Conservation (phyloP, 1,284 basidiomycete species). For the Cryptococcus wingfieldii region DNA sequence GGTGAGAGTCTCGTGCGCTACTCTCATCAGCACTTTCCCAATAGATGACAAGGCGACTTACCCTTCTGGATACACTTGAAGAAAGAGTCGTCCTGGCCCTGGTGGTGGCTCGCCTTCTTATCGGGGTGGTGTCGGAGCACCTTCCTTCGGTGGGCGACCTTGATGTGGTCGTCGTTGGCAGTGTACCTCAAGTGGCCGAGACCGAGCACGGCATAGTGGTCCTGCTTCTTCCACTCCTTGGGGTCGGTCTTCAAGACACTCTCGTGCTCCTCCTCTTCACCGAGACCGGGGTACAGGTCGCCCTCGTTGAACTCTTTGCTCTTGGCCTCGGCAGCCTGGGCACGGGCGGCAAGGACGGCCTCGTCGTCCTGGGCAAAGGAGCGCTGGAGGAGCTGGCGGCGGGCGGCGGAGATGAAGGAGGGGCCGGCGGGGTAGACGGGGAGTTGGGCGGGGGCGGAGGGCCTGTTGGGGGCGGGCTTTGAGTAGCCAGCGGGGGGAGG, state of each 20-base stretch:
- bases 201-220: constrained; percentile 94
- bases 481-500: constrained; percentile 43
- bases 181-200: constrained; percentile 84
- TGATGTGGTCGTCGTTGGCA: constrained; percentile 88
- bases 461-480: constrained; percentile 42
- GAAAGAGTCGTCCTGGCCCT: constrained; percentile 79
- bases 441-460: constrained; percentile 47
- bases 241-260: constrained; percentile 76
- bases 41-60: constrained; percentile 17
- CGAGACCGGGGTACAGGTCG: constrained; percentile 81
- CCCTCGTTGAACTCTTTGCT: constrained; percentile 56
- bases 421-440: constrained; percentile 73
- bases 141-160: constrained; percentile 96
- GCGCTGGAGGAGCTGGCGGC: constrained; percentile 66
- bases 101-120: constrained; percentile 74
- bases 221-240: constrained; percentile 99
- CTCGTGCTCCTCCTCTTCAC: constrained; percentile 79
- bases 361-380: constrained; percentile 75
- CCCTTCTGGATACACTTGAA: constrained; percentile 98
- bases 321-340: constrained; percentile 56
- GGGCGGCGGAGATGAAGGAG: constrained; percentile 75
- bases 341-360: constrained; percentile 41
- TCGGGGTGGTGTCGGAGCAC: constrained; percentile 98
- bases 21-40: neutral
- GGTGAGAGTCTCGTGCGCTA: constrained; percentile 82